phyloP scores from a whole-genome alignment of 805 yeast genomes.

The Metschnikowia rubicola region DNA sequence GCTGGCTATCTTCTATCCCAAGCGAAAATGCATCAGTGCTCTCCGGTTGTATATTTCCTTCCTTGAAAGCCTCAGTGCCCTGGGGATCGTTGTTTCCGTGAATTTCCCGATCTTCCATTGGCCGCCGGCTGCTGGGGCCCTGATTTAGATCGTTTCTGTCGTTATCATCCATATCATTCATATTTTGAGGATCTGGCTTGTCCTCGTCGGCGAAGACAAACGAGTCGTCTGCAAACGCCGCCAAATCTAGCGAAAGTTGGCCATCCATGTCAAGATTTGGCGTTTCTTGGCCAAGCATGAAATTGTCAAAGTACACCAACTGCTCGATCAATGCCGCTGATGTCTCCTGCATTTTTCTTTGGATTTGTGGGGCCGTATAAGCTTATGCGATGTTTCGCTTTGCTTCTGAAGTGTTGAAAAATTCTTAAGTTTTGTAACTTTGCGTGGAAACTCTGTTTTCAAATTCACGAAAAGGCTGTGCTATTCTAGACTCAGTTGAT shows the following conservation, averaged over 20 bases:
- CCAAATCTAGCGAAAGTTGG: slow-evolving; percentile 52
- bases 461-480: no score
- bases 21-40: no score
- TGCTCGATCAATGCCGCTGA: slow-evolving; percentile 61
- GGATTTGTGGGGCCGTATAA: background rate
- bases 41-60: no score
- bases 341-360: slow-evolving; percentile 20
- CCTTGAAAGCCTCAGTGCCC: no score
- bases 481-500: no score
- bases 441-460: no score
- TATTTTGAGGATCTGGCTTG: slow-evolving; percentile 42
- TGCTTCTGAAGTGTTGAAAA: no score
- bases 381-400: background rate
- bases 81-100: background rate
- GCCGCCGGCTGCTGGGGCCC: background rate
- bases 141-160: slow-evolving; percentile 3
- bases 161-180: slow-evolving; percentile 15
- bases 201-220: slow-evolving; percentile 82
- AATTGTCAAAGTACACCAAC: slow-evolving; percentile 74
- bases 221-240: slow-evolving; percentile 80
- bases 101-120: background rate
- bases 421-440: no score
- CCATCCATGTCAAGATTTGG: slow-evolving; percentile 41
- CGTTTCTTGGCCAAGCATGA: slow-evolving; percentile 41
- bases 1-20: no score